These are phyloP conservation scores for Lipomyces anomalus DNA, from an alignment of 805 yeast genomes.

Conservation along the genomic window DNA sequence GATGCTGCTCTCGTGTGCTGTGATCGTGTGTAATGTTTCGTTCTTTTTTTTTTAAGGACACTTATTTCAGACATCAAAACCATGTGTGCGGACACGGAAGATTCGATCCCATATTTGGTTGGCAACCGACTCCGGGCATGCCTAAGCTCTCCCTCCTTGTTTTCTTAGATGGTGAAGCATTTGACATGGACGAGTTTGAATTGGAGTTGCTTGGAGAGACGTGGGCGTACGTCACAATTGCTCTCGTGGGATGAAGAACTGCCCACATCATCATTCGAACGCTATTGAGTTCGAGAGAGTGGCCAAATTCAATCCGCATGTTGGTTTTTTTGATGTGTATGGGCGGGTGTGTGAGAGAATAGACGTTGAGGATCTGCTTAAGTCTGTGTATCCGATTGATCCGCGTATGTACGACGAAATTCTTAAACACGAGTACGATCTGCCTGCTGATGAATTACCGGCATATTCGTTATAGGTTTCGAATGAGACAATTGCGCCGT, in stretches of 20 bases:
- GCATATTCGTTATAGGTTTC: neutral
- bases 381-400: no score
- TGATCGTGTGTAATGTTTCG: no score
- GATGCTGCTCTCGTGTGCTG: no score
- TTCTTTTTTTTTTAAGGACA: no score
- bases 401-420: constrained; percentile 1
- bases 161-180: constrained; percentile 1
- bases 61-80: neutral
- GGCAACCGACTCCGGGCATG: constrained; percentile 1
- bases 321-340: neutral
- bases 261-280: constrained; percentile 1
- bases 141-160: neutral
- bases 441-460: neutral
- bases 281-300: constrained; percentile 2
- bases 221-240: constrained; percentile 1
- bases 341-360: neutral
- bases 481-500: no score
- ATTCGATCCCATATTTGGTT: constrained; percentile 1
- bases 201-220: neutral
- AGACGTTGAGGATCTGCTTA: constrained; percentile 1
- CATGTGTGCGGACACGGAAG: neutral
- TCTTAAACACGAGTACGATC: neutral
- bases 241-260: neutral
- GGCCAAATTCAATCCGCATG: neutral
- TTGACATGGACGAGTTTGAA: constrained; percentile 3